These are phyloP conservation scores for Schwanniomyces occidentalis DNA, from an alignment of 805 yeast genomes.

Conservation along the genomic window DNA sequence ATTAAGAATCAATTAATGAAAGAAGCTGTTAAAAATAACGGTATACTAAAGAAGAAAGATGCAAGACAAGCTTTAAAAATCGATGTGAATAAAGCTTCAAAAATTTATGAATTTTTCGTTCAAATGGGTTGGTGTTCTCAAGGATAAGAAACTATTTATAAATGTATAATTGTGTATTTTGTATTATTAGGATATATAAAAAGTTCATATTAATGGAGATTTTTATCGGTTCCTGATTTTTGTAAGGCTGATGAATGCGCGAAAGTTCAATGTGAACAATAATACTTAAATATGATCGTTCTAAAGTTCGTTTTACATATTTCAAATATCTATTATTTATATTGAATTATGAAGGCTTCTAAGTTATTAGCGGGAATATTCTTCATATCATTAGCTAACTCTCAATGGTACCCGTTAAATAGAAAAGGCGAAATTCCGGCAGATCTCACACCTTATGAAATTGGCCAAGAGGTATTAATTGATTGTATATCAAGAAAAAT, in stretches of 20 bases:
- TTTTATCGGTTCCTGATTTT: no score
- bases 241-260: no score
- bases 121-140: conserved; percentile 83
- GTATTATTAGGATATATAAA: no score
- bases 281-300: no score
- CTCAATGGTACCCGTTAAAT: conserved; percentile 30
- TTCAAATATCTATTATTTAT: no score
- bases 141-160: no score
- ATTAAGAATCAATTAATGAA: conserved; percentile 87
- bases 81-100: conserved; percentile 82
- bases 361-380: background rate
- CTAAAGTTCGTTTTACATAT: no score
- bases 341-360: background rate
- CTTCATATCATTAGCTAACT: background rate
- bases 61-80: conserved; percentile 84
- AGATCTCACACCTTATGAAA: conserved; percentile 34
- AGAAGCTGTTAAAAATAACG: conserved; percentile 84
- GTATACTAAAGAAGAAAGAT: conserved; percentile 74
- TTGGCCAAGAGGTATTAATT: conserved; percentile 46
- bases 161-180: no score
- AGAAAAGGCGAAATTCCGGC: conserved; percentile 38
- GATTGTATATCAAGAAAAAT: conserved; percentile 69
- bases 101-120: conserved; percentile 89
- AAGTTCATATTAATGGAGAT: no score
- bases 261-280: no score